Base-by-base conservation (phyloP, 2,329 filamentous ascomycete genomes). In the Trichoderma sp. region DNA sequence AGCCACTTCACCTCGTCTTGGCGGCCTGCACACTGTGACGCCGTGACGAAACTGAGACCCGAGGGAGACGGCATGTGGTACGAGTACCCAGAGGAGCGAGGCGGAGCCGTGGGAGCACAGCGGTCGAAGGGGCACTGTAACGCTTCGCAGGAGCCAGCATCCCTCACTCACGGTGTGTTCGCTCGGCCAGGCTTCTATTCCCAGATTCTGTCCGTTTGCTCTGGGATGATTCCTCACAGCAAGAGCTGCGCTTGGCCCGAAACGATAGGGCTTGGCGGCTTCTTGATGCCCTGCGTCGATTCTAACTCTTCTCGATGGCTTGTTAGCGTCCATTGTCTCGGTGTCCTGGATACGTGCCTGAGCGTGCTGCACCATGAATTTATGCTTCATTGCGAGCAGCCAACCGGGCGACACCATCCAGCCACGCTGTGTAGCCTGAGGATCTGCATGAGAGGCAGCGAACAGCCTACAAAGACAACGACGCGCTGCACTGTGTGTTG, bases 1-100 rank as follows among this genome's bases (percentile, higher is more conserved):
- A 50, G 30, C 48, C 24, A 26, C 59, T 30, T 47, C 15, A 45
- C n/a, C 24, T 39, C 19, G 57, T 34, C 56, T 60, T 60, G 44
- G 57, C 45, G 28, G 58, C 9, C 45, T 19, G 21, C 34, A 43
- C 57, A 61, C 58, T 51, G 58, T 43, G 48, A 55, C 43, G 43
- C 39, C 54, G 59, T 62, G 59, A 62, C 48, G 15, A 24, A 60
- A 62, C 48, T 52, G 59, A 62, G 59, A 52, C 48, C 39, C 19
- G 28, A 45, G 60, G 48, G 60, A 63, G 60, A 45, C 5, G 48
- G 24, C 47, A 30, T 43, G 34, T 26, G 41, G 39, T 44, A 24
- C 21, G 21, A 24, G 21, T 24, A 21, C 54, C 54, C n/a, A 28
- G 54, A 43, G 60, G 60, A 63, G 60, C 50, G 60, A 63, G 60